Base-by-base conservation (phyloP, 192 early-diverging fungal species). In the Dimargaris xerosporica region DNA sequence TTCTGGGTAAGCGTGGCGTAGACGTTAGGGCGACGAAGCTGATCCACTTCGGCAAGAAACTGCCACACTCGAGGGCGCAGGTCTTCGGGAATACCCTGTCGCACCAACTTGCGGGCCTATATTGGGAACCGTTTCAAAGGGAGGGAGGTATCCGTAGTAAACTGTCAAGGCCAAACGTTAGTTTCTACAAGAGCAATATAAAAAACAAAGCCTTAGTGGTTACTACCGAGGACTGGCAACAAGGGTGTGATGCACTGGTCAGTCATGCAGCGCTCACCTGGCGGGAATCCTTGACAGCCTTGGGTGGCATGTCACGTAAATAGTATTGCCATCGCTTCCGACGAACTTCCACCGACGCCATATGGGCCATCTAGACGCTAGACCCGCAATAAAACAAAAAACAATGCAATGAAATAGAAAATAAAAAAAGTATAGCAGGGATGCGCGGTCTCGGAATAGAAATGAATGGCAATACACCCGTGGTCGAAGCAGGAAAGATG, bases 11-110 rank as follows among this genome's bases (percentile, higher is more conserved):
- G 28, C 16, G 17, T 61, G 44, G 81, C 64, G 62, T 71, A 84
- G 43, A 79, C 21, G 5, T 76, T 80, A 1, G 68, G 65, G 61
- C 81, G 65, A n/a, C 69, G 71, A 29, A 77, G 74, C 25, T 74
- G 66, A 29, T 73, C 68, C 12, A 72, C 77, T n/a, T 73, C 72
- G 10, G 82, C 76, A 13, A 91, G 66, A 44, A 76, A 80, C 42
- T 74, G 73, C 90, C 90, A 92, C 5, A 82, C 83, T 26, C 75
- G 72, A 5, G 79, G 78, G 25, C 90, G 80, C 2, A 90, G 71
- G 5, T 83, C 83, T 12, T 78, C 69, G 4, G 90, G 90, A 31
- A 89, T 74, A 28, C 90, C 90, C 5, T 58, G 65, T 29, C 84
- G 65, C 44, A 82, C 81, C 28, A 91, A 62, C 66, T 84, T 82